A percentile compares a stretch with the other conserved stretches of the same genome.
Conservation (phyloP, 306 rosid genomes). For the Abrus pulchellus region DNA sequence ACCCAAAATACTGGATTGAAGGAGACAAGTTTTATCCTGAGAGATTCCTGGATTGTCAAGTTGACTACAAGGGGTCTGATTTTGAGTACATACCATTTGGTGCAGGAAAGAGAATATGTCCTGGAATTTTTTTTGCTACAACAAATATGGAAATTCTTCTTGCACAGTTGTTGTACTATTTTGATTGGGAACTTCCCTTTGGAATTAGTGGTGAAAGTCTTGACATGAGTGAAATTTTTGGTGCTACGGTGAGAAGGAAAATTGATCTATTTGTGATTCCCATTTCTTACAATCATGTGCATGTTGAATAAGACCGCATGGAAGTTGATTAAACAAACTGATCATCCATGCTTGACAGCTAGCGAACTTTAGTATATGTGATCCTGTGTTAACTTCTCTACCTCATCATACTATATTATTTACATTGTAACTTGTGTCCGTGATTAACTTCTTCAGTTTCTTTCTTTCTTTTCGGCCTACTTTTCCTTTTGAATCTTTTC, state of each 20-base stretch:
- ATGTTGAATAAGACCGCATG: not conserved
- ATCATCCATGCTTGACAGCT: too few relatives aligned
- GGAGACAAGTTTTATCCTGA: slow-evolving; percentile 45
- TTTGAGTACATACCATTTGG: slow-evolving; percentile 45
- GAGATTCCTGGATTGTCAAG: slow-evolving; percentile 44
- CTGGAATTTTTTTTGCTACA: slow-evolving; percentile 25
- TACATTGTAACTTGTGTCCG: too few relatives aligned
- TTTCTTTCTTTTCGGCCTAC: too few relatives aligned
- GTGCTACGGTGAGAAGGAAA: slow-evolving; percentile 16
- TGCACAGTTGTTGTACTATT: slow-evolving; percentile 40
- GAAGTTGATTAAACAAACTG: too few relatives aligned
- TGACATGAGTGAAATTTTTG: slow-evolving; percentile 44
- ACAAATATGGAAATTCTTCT: slow-evolving; percentile 40
- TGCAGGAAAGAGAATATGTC: slow-evolving; percentile 47
- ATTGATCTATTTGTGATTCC: slow-evolving; percentile 8
- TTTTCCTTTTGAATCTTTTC: too few relatives aligned
- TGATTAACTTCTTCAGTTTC: too few relatives aligned
- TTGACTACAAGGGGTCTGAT: slow-evolving; percentile 33
- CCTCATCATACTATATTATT: too few relatives aligned
- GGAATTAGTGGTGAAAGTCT: slow-evolving; percentile 36
- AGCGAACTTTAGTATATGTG: too few relatives aligned
- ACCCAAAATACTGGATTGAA: slow-evolving; percentile 39
- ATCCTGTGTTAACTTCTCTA: too few relatives aligned
- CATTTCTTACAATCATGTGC: not conserved
- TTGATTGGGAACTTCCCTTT: slow-evolving; percentile 50